These are phyloP conservation scores for Amylostereum chailletii DNA, from an alignment of 1,284 basidiomycete genomes.

Conservation along the genomic window DNA sequence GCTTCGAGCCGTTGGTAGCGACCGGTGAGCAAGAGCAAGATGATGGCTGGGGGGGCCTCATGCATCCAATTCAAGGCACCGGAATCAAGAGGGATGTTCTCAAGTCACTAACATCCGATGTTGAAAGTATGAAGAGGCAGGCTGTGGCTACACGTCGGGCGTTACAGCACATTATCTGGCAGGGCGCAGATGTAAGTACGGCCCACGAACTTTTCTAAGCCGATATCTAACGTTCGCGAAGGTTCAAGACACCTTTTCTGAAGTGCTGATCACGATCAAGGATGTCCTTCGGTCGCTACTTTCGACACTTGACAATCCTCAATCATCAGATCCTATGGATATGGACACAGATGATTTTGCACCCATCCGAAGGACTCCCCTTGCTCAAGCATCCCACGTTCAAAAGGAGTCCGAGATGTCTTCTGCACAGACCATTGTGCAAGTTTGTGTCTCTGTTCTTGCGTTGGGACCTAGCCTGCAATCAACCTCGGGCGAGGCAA, in stretches of 20 bases:
- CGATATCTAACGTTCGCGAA: slow-evolving; percentile 18
- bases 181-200: slow-evolving; percentile 47
- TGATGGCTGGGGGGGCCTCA: slow-evolving; percentile 44
- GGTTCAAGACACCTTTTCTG: slow-evolving; percentile 47
- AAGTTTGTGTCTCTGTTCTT: slow-evolving; percentile 46
- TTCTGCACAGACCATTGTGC: slow-evolving; percentile 26
- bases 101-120: slow-evolving; percentile 22
- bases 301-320: slow-evolving; percentile 12
- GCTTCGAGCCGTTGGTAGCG: slow-evolving; percentile 54
- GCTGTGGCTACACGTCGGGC: slow-evolving; percentile 14
- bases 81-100: slow-evolving; percentile 58
- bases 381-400: slow-evolving; percentile 18
- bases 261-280: slow-evolving; percentile 30
- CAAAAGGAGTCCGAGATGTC: slow-evolving; percentile 21
- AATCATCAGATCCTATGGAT: slow-evolving; percentile 8
- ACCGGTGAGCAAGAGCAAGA: slow-evolving; percentile 19
- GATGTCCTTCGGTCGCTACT: slow-evolving; percentile 24
- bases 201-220: not conserved
- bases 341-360: slow-evolving; percentile 56
- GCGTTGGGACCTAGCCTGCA: slow-evolving; percentile 52
- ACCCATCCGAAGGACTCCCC: slow-evolving; percentile 38
- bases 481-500: slow-evolving; percentile 43
- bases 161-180: slow-evolving; percentile 52
- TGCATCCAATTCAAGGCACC: slow-evolving; percentile 52
- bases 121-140: slow-evolving; percentile 6